Percentiles rank a stretch among this genome's conserved stretches.
Conservation (phyloP, 1,139 yeast species). For the Kluyveromyces sp. region DNA sequence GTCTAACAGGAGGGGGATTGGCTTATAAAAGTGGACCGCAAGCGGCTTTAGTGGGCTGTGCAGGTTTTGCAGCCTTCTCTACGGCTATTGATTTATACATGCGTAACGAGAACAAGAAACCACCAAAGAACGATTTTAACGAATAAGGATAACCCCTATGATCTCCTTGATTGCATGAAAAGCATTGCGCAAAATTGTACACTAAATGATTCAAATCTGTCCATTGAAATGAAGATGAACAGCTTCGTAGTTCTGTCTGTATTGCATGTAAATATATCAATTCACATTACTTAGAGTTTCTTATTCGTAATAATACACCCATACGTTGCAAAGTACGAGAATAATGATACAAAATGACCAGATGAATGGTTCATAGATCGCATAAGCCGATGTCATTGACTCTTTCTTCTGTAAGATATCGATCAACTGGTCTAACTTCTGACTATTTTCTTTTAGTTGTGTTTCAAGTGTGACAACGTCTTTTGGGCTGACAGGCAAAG, state of each 20-base stretch:
- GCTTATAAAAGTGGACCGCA: conserved; percentile 92
- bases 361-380: conserved; percentile 11
- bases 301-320: conserved; percentile 21
- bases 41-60: conserved; percentile 88
- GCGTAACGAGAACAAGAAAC: conserved; percentile 78
- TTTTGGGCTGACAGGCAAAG: background rate
- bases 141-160: conserved; percentile 35
- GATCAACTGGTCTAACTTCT: conserved; percentile 22
- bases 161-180: no score
- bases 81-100: conserved; percentile 88
- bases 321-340: conserved; percentile 24
- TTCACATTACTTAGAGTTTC: conserved; percentile 6
- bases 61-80: conserved; percentile 95
- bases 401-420: conserved; percentile 11
- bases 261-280: conserved; percentile 3
- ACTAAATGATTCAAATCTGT: no score
- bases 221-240: no score
- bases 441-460: conserved; percentile 16
- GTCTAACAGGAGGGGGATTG: conserved; percentile 93
- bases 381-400: conserved; percentile 6
- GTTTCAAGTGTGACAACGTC: background rate
- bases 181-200: no score
- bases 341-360: conserved; percentile 30
- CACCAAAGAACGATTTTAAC: conserved; percentile 87
- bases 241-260: background rate